Percentiles rank a stretch among this genome's conserved stretches.
Conservation (phyloP, 345 rosid genomes). For the Eucalyptus pauciflora region DNA sequence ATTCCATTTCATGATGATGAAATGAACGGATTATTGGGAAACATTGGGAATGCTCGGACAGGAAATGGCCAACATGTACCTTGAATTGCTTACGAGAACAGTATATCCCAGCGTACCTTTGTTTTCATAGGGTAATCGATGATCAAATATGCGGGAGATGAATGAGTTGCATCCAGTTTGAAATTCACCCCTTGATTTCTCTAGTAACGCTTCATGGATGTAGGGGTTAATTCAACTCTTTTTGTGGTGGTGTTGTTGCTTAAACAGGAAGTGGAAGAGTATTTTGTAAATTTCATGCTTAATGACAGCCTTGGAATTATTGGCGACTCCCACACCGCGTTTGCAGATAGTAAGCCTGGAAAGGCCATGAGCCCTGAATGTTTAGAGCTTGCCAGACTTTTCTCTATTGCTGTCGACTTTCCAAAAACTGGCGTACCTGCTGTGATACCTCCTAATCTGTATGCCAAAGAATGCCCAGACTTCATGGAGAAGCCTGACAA, state of each 20-base stretch:
- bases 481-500: slow-evolving; percentile 55
- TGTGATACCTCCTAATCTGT: slow-evolving; percentile 20
- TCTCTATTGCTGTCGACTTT: slow-evolving; percentile 48
- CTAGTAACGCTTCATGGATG: neutral
- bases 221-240: neutral
- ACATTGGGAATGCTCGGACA: neutral
- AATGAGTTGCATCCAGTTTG: neutral
- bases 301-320: slow-evolving; percentile 50
- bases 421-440: slow-evolving; percentile 59
- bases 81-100: neutral
- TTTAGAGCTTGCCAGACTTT: slow-evolving; percentile 23
- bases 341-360: slow-evolving; percentile 21
- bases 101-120: neutral
- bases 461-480: slow-evolving; percentile 35
- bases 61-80: neutral
- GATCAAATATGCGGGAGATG: neutral
- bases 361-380: slow-evolving; percentile 34
- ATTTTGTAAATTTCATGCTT: slow-evolving; percentile 34
- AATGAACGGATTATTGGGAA: neutral
- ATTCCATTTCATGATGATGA: neutral
- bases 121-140: neutral
- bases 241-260: slow-evolving; percentile 1
- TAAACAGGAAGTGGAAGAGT: slow-evolving; percentile 39
- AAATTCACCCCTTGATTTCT: neutral
- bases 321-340: slow-evolving; percentile 39